Percentiles rank a stretch among this genome's conserved stretches.
These are phyloP conservation scores for Suhomyces vadensis DNA, from an alignment of 805 yeast genomes.

Conservation along the genomic window DNA sequence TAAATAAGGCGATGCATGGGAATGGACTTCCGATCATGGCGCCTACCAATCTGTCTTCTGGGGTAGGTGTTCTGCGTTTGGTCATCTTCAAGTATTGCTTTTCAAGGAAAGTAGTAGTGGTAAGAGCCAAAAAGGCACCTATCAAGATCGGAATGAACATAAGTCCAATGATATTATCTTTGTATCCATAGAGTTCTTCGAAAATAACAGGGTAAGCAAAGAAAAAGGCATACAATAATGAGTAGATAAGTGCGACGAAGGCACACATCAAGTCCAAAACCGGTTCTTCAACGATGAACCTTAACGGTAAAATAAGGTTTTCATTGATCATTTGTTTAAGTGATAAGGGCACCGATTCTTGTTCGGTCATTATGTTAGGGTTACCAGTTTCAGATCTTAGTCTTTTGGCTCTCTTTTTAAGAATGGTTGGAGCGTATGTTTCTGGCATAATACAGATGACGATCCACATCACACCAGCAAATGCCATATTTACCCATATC, in stretches of 20 bases:
- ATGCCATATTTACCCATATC: constrained; percentile 91
- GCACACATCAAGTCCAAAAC: constrained; percentile 80
- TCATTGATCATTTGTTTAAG: constrained; percentile 67
- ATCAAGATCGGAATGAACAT: constrained; percentile 89
- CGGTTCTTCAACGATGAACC: constrained; percentile 77
- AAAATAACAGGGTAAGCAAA: constrained; percentile 94
- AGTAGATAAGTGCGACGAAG: constrained; percentile 85
- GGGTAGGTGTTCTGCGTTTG: constrained; percentile 60
- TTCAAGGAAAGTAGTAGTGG: constrained; percentile 76
- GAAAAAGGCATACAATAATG: constrained; percentile 90
- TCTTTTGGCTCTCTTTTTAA: constrained; percentile 62
- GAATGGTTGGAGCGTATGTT: constrained; percentile 82
- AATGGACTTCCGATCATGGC: constrained; percentile 83
- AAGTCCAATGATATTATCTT: constrained; percentile 77
- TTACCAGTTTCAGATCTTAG: constrained; percentile 81
- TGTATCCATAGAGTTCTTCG: constrained; percentile 69
- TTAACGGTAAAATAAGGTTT: constrained; percentile 78
- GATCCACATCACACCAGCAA: constrained; percentile 84
- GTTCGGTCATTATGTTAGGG: constrained; percentile 84
- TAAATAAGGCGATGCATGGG: constrained; percentile 78
- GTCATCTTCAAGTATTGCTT: constrained; percentile 53
- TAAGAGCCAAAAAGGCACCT: constrained; percentile 75
- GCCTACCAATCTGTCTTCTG: constrained; percentile 78
- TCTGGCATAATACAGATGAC: constrained; percentile 72
- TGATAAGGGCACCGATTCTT: constrained; percentile 78